A percentile compares a stretch with the other conserved stretches of the same genome.
phyloP scores from a whole-genome alignment of 2,329 filamentous ascomycete species.

The Diaporthe nobilis region DNA sequence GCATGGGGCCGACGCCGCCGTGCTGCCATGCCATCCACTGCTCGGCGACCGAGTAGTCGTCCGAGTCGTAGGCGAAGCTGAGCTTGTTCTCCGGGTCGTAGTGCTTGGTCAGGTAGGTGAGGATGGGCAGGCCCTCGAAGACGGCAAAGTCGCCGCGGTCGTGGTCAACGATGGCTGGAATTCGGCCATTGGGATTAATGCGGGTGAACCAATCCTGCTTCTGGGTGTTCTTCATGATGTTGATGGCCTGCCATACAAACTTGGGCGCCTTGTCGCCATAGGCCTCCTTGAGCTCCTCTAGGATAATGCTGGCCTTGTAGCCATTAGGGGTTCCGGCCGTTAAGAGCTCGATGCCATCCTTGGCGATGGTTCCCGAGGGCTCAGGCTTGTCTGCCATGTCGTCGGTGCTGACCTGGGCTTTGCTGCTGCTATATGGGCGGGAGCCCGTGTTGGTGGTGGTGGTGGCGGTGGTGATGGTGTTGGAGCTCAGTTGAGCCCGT shows the following conservation, averaged over 20 bases:
- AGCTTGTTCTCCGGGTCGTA: conserved; percentile 80
- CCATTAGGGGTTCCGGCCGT: conserved; percentile 70
- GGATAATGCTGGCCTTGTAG: conserved; percentile 71
- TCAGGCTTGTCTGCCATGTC: conserved; percentile 50
- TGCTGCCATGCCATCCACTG: conserved; percentile 81
- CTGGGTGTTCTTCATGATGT: conserved; percentile 74
- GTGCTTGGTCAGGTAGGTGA: conserved; percentile 79
- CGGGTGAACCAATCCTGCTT: conserved; percentile 78
- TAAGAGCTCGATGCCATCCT: conserved; percentile 75
- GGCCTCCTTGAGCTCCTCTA: conserved; percentile 77
- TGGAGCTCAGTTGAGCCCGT: not conserved
- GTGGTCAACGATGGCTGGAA: conserved; percentile 77
- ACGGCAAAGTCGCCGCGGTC: conserved; percentile 73
- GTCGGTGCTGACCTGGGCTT: not conserved
- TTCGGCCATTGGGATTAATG: conserved; percentile 74
- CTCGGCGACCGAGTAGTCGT: conserved; percentile 60
- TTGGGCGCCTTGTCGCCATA: conserved; percentile 62
- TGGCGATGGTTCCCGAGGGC: conserved; percentile 71
- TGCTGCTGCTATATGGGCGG: conserved; percentile 22
- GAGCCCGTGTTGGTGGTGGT: not conserved
- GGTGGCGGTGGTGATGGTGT: not conserved
- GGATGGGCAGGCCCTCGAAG: conserved; percentile 82
- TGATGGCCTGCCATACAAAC: conserved; percentile 66
- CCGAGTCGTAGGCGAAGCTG: conserved; percentile 64
- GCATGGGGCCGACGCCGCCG: conserved; percentile 79